Base-by-base conservation (phyloP, 495 filamentous ascomycete species). In the Aspergillus heteromorphus region DNA sequence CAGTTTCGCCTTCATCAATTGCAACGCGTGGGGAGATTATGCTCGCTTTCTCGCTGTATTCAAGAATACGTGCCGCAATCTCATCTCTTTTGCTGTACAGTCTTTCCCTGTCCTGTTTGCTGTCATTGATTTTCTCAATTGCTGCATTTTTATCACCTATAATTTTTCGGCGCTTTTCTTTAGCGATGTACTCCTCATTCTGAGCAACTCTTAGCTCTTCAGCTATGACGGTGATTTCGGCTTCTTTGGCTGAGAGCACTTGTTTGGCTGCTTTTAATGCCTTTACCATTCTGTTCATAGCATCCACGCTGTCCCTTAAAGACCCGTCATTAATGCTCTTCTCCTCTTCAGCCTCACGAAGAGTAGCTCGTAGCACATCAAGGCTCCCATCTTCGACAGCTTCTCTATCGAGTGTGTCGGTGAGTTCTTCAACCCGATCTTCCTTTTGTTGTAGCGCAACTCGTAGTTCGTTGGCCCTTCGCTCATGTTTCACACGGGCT, bases 71-170 rank as follows among this genome's bases (percentile, higher is more conserved):
- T 2, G 66, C 72, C 30, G 57, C 62, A 25, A 79, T 65, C 11
- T 76, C 69, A 1, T 82, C 74, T 11, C 63, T 73, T 48, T 79
- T 77, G 19, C 65, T 57, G 53, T 83, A 69, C 5, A 79, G 66
- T 5, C 56, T 60, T n/a, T 51, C 52, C 58, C 77, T 79, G 1
- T 80, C 72, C 17, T 65, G 59, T 54, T 81, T 77, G 6, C 73
- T 69, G 3, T 77, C 63, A 5, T 81, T 73, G 16, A 87, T 69
- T 3, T 48, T 59, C 13, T 78, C 73, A 21, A 86, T 62, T 2
- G 84, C 83, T 11, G 66, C 53, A 62, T 95, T 95, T 61, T 91
- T 89, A 13, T 86, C 76, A 2, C 68, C 62, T 4, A 95, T 67
- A 13, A 76, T 76, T 6, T 80, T 63, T 25, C 72, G 70, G 27